Percentiles rank a stretch among this genome's conserved stretches.
These are phyloP conservation scores for Sporothrix dimorphospora DNA, from an alignment of 2,329 filamentous ascomycete species.

Conservation along the genomic window DNA sequence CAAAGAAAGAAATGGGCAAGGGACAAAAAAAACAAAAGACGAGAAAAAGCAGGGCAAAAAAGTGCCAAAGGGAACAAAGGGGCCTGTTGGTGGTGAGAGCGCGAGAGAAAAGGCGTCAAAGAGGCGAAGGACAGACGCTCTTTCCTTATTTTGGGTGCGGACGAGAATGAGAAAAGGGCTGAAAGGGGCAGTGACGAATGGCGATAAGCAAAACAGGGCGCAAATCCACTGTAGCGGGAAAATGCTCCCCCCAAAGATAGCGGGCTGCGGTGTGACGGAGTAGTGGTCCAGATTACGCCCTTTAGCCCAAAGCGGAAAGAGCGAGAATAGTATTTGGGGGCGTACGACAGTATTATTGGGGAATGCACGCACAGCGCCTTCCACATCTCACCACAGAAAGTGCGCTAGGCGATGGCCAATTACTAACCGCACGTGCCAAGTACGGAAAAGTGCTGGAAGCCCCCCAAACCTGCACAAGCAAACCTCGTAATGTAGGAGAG, in stretches of 20 bases:
- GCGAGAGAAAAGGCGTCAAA: background rate
- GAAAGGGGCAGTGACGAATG: slow-evolving; percentile 2
- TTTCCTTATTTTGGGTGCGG: background rate
- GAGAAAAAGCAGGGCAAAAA: background rate
- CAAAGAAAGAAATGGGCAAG: background rate
- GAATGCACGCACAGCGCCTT: background rate
- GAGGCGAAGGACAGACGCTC: slow-evolving; percentile 4
- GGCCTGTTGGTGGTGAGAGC: background rate
- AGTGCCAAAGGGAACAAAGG: background rate
- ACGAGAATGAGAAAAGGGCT: background rate
- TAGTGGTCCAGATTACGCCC: background rate
- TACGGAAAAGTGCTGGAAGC: background rate
- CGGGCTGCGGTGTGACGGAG: slow-evolving; percentile 10
- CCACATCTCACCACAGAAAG: background rate
- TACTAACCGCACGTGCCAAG: slow-evolving; percentile 14
- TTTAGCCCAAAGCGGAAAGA: slow-evolving; percentile 4
- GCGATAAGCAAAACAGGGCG: slow-evolving; percentile 22
- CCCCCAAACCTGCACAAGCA: background rate
- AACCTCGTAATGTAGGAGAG: slow-evolving; percentile 13
- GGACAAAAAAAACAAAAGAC: background rate
- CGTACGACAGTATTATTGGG: background rate
- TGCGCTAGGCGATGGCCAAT: background rate
- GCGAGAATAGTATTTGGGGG: background rate
- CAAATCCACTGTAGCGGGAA: background rate
- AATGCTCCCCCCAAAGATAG: background rate